Percentiles rank a stretch among this genome's conserved stretches.
Conservation (phyloP, 2,329 filamentous ascomycete genomes). For the Colletotrichum limetticola region DNA sequence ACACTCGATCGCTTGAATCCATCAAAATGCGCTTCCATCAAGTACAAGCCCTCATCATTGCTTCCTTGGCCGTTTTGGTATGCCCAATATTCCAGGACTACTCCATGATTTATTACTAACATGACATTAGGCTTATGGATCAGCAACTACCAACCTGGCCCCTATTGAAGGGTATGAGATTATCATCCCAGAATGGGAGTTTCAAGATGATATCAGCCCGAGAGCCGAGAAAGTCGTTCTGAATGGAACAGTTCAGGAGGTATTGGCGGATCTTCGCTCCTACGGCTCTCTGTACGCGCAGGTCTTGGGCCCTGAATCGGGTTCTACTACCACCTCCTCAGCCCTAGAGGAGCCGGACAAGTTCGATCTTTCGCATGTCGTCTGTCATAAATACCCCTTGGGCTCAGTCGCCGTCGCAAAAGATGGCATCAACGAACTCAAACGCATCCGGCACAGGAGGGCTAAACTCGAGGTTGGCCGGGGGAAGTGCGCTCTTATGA, state of each 20-base stretch:
- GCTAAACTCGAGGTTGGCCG: slow-evolving; percentile 34
- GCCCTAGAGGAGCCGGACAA: neutral
- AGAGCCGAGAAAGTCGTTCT: neutral
- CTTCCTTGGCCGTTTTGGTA: neutral
- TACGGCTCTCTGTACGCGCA: neutral
- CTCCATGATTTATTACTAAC: neutral
- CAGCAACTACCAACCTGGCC: neutral
- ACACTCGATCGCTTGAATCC: fast-evolving
- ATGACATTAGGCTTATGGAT: neutral
- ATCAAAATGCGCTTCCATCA: neutral
- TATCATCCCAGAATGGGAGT: neutral
- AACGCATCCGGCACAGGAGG: neutral
- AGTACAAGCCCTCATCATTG: neutral
- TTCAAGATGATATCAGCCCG: neutral
- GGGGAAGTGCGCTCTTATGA: slow-evolving; percentile 36
- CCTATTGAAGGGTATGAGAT: neutral
- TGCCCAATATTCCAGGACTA: neutral
- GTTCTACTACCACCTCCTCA: neutral
- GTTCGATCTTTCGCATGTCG: neutral
- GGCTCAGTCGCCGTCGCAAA: neutral
- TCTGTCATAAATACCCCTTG: neutral
- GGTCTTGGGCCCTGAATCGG: neutral
- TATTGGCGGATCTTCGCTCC: neutral
- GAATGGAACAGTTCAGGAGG: neutral
- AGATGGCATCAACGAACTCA: slow-evolving; percentile 17